Percentiles rank a stretch among this genome's conserved stretches.
Evolutionary conservation across 2,329 filamentous ascomycete species (phyloP).

Genomic region (Claviceps maximensis): DNA sequence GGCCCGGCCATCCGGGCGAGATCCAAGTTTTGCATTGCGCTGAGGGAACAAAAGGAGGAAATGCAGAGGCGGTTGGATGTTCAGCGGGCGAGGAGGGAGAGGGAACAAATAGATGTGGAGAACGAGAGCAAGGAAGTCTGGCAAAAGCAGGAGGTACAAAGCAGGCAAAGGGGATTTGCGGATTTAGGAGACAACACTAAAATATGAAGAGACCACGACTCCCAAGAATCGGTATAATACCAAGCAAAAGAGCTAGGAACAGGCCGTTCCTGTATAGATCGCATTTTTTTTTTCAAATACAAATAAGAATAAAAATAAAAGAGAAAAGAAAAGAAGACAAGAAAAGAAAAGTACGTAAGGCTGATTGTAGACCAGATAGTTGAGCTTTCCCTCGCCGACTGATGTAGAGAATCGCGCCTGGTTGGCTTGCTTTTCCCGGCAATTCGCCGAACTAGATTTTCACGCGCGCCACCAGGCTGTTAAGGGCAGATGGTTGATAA

Average conservation of each 20-base stretch:
- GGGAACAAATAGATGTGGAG: slow-evolving; percentile 3
- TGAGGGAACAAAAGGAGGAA: slow-evolving; percentile 38
- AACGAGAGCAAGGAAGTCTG: slow-evolving; percentile 11
- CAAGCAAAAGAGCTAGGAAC: background rate
- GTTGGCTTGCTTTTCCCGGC: background rate
- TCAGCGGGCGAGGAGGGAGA: slow-evolving; percentile 17
- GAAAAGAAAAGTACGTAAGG: background rate
- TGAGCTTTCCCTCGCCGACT: background rate
- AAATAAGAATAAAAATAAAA: too few relatives aligned
- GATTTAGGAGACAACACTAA: too few relatives aligned
- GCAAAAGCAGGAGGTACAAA: background rate
- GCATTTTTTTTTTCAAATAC: too few relatives aligned
- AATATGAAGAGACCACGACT: background rate
- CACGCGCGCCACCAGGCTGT: too few relatives aligned
- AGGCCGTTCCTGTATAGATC: too few relatives aligned
- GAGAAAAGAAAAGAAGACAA: background rate
- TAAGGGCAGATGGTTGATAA: background rate
- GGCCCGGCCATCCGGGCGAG: slow-evolving; percentile 40
- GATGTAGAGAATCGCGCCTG: background rate
- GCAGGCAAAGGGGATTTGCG: too few relatives aligned
- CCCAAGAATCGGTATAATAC: background rate
- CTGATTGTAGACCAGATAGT: too few relatives aligned
- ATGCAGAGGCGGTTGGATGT: slow-evolving; percentile 28
- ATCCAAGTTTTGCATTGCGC: slow-evolving; percentile 48
- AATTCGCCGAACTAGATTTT: background rate